Evolutionary conservation across 805 yeast species (phyloP), one percentile per base, ranked within the genome.

Genomic region (Kluyveromyces aestuarii): DNA sequence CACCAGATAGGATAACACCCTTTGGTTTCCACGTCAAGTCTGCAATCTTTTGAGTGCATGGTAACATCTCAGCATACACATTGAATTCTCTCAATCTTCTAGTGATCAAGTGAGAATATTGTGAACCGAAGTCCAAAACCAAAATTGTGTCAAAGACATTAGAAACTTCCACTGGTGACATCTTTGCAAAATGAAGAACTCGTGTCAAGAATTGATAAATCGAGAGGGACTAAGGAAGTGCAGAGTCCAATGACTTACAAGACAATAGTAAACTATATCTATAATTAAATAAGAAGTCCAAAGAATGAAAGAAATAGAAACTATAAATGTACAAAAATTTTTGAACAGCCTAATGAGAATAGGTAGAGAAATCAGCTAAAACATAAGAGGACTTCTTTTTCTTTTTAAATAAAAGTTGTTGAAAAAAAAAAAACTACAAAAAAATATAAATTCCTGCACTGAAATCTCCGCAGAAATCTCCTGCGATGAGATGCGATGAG

Each of bases 41-140:
- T 48, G 84, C 67, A 65, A 93, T 91, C 75, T 93, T 93, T 73
- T 95, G 99, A 48, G 99, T 93, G 73, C 99, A 93, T 58, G 99
- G 99, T 55, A 93, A 79, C 99, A 93, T 93, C 74, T 93, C 99
- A 57, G 99, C 98, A 70, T 93, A 93, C 57, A 93, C 91, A 69
- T 93, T 89, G 76, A 90, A 87, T 71, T 93, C 99, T 77, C 99
- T 87, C 60, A 93, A 79, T 73, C 99, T 87, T 73, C 99, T 85
- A 52, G 97, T 90, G 68, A 93, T 89, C 67, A 93, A 73, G 66
- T 93, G 99, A 50, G 96, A 87, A 74, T 93, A 93, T 74, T 93
- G 99, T 52, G 99, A 93, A 54, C 99, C 99, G 66, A 93, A 93
- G 69, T 93, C 99, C 66, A 93, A 79, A 68, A 93, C 97, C 73